Evolutionary conservation across 805 yeast species (phyloP).

Genomic region (Hanseniaspora lachancei): DNA sequence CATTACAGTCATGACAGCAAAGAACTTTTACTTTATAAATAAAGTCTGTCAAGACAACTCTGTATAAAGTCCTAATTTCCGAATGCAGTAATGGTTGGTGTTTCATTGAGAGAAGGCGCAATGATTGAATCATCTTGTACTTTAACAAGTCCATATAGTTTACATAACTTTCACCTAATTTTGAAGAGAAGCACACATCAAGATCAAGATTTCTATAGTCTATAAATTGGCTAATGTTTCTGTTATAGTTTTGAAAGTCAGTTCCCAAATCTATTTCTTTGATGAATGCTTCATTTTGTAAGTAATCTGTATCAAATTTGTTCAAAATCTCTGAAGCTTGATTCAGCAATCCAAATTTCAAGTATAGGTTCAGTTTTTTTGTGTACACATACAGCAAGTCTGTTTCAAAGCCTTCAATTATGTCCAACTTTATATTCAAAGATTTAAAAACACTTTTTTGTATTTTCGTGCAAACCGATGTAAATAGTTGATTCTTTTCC

Average conservation of each 20-base stretch:
- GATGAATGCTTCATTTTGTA: slow-evolving; percentile 2
- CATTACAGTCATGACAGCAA: neutral
- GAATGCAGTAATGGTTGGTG: slow-evolving; percentile 1
- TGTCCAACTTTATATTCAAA: slow-evolving; percentile 8
- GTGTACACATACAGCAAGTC: slow-evolving; percentile 19
- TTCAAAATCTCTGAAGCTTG: slow-evolving; percentile 20
- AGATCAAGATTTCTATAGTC: neutral
- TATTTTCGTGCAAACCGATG: neutral
- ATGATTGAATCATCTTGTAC: neutral
- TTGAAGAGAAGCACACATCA: neutral
- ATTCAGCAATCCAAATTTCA: slow-evolving; percentile 21
- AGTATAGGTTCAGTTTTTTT: slow-evolving; percentile 20
- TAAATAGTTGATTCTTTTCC: neutral
- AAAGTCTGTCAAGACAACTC: neutral
- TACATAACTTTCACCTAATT: neutral
- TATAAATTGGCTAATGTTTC: neutral
- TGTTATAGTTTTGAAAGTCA: neutral
- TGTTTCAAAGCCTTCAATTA: slow-evolving; percentile 10
- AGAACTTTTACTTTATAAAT: neutral
- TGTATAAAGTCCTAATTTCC: neutral
- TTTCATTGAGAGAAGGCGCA: neutral
- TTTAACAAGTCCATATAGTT: neutral
- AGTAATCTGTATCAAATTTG: slow-evolving; percentile 14
- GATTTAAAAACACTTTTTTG: neutral
- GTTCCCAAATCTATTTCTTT: neutral